Conservation (phyloP, 805 yeast species). For the Schwanniomyces yamadae region DNA sequence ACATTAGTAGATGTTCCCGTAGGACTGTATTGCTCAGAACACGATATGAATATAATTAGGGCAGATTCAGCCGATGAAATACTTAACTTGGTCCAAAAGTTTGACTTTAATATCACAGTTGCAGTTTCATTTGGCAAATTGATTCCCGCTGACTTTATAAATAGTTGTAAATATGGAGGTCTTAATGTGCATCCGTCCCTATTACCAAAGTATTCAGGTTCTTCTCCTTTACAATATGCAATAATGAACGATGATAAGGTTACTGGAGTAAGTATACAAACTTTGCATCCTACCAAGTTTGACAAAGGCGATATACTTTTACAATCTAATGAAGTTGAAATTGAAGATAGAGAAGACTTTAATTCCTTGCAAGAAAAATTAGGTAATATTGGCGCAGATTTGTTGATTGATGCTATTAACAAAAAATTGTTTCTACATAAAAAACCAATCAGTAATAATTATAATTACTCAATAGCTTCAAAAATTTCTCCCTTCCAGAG, state of each 20-base stretch:
- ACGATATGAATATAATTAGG: conserved; percentile 39
- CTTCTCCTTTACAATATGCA: conserved; percentile 86
- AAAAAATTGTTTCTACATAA: conserved; percentile 24
- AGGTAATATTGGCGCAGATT: conserved; percentile 60
- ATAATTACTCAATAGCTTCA: conserved; percentile 53
- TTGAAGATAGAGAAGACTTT: conserved; percentile 46
- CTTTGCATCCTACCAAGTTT: conserved; percentile 82
- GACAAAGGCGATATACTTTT: conserved; percentile 72
- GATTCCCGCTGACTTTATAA: conserved; percentile 64
- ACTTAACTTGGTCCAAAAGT: conserved; percentile 13
- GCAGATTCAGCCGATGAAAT: conserved; percentile 53
- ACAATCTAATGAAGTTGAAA: conserved; percentile 48
- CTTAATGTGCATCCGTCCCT: conserved; percentile 91
- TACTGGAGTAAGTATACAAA: conserved; percentile 89
- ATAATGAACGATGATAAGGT: conserved; percentile 56
- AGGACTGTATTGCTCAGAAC: conserved; percentile 34
- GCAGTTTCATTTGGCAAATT: conserved; percentile 90
- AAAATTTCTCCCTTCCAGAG: conserved; percentile 47
- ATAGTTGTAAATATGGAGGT: conserved; percentile 57
- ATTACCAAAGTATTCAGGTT: conserved; percentile 79
- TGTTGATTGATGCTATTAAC: conserved; percentile 48
- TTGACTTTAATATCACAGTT: conserved; percentile 61
- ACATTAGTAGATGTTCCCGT: conserved; percentile 53
- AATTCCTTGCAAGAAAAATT: conserved; percentile 47
- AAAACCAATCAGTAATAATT: conserved; percentile 18